Evolutionary conservation across 106 monocot genomes (phyloP).

Genomic region (Dendrobium catenatum): DNA sequence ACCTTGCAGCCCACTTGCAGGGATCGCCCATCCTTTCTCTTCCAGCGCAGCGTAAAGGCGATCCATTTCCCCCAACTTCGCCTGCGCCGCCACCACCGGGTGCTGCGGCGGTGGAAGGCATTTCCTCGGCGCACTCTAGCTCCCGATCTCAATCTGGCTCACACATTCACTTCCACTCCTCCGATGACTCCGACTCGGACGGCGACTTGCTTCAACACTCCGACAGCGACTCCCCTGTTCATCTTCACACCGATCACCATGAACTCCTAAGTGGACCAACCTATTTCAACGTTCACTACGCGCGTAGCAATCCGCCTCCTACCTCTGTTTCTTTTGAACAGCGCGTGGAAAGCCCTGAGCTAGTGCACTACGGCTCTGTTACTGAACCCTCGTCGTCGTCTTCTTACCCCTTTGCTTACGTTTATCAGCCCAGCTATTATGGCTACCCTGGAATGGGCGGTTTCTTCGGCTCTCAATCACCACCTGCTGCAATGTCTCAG

Average conservation of each 20-base stretch:
- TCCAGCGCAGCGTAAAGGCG: slow-evolving; percentile 62
- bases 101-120: background rate
- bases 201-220: slow-evolving; percentile 44
- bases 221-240: slow-evolving; percentile 20
- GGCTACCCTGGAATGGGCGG: slow-evolving; percentile 27
- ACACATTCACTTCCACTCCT: slow-evolving; percentile 61
- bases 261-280: slow-evolving; percentile 3
- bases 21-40: slow-evolving; percentile 50
- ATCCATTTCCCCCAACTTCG: slow-evolving; percentile 22
- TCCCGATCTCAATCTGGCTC: slow-evolving; percentile 55
- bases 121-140: slow-evolving; percentile 12
- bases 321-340: slow-evolving; percentile 50
- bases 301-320: slow-evolving; percentile 39
- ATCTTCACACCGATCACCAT: slow-evolving; percentile 12
- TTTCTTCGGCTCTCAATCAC: slow-evolving; percentile 28
- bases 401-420: slow-evolving; percentile 12
- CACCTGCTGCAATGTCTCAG: slow-evolving; percentile 18
- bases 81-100: slow-evolving; percentile 2
- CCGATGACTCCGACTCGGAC: slow-evolving; percentile 28
- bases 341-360: slow-evolving; percentile 11
- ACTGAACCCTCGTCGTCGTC: slow-evolving; percentile 6
- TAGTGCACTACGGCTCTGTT: slow-evolving; percentile 10
- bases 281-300: slow-evolving; percentile 32
- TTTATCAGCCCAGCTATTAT: slow-evolving; percentile 12
- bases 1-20: background rate